Base-by-base conservation (phyloP, 306 rosid genomes). In the Parietaria judaica region DNA sequence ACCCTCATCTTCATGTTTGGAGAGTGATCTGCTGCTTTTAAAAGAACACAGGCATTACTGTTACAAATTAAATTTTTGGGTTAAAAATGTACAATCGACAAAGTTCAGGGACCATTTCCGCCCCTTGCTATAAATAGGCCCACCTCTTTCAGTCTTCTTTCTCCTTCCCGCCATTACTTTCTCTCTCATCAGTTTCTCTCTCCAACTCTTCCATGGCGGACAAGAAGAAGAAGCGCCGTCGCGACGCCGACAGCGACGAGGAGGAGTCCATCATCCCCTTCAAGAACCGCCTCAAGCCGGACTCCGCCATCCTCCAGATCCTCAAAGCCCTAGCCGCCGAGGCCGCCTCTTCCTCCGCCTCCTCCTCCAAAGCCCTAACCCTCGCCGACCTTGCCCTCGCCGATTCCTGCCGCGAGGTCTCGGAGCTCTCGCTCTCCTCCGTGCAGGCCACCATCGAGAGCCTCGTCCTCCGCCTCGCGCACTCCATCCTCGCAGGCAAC, bases 371-470 rank as follows among this genome's bases (percentile, higher is more conserved):
- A 85, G 10, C 90, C 94, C 81, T 77, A 78, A 81, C 86, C 68
- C 86, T 90, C 8, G 76, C 79, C 48, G 97, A 90, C 52, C 91
- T 90, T 7, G 16, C 81, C 14, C 88, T 90, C 36, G 74, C 95
- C 60, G 67, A 81, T 74, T 3, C 70, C 11, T 90, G 91, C 73
- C 94, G 96, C 71, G 94, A 90, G 51, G 97, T 90, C 38, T 37
- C 77, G 17, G 96, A 87, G 49, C 90, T 87, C 14, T 69, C 86
- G 8, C 94, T 81, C 64, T 67, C 86, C 36, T 81, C 88, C 14
- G 95, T 90, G 1, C 95, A 87, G 54, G 64, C 75, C 51, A 60
- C 78, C 44, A 90, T 90, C 49, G 96, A 90, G 31, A 52, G 82
- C 58, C 65, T 81, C 2, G 54, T 76, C 62, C 86, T 87, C 60